Evolutionary conservation across 1,284 basidiomycete genomes (phyloP).

Genomic region (Tetrapyrgos nigripes): DNA sequence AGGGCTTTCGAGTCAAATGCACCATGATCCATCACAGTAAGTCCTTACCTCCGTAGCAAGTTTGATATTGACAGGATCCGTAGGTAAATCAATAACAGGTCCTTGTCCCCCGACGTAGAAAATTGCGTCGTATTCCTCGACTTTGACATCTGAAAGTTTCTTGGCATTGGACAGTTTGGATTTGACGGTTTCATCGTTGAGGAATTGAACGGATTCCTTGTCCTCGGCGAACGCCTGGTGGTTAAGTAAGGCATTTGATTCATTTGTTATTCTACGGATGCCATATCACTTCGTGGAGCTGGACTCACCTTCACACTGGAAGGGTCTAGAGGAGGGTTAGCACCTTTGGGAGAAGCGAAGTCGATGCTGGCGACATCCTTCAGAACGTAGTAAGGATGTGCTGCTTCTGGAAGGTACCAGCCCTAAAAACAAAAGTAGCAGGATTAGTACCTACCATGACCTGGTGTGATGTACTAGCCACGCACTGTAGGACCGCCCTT

Average conservation of each 20-base stretch:
- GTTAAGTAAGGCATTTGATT: too few relatives aligned
- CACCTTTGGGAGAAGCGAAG: conserved; percentile 74
- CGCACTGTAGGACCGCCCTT: conserved; percentile 62
- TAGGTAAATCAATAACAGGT: conserved; percentile 71
- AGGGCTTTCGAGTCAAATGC: too few relatives aligned
- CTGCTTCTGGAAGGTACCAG: conserved; percentile 78
- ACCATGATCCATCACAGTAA: too few relatives aligned
- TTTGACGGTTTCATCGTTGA: conserved; percentile 63
- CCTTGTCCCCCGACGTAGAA: conserved; percentile 85
- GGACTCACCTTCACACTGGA: conserved; percentile 63
- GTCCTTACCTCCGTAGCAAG: conserved; percentile 64
- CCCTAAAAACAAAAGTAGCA: conserved; percentile 53
- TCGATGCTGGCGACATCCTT: too few relatives aligned
- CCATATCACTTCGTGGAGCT: too few relatives aligned
- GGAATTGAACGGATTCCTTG: conserved; percentile 66
- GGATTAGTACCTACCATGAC: conserved; percentile 8
- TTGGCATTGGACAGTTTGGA: conserved; percentile 64
- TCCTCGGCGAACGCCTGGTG: conserved; percentile 70
- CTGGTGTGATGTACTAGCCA: conserved; percentile 15
- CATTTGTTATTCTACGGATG: too few relatives aligned
- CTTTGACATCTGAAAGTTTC: conserved; percentile 65
- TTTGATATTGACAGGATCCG: conserved; percentile 61
- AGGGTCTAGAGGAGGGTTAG: conserved; percentile 76
- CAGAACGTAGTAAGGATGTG: conserved; percentile 82
- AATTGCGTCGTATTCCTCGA: conserved; percentile 71